Base-by-base conservation (phyloP, 2,329 filamentous ascomycete genomes). In the Rutstroemia sp. region DNA sequence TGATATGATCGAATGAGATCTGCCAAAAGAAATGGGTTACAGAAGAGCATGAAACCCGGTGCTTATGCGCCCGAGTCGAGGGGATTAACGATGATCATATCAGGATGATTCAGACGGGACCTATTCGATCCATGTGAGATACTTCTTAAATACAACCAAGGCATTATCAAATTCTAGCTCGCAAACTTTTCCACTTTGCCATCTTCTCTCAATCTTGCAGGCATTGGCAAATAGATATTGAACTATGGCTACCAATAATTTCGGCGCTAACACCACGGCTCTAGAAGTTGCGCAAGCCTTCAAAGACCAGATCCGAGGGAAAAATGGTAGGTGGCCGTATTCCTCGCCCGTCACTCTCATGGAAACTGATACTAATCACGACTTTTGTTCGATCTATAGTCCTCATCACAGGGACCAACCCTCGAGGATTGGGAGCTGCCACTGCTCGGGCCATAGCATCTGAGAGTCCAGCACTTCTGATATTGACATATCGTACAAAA, bases 201-300 rank as follows among this genome's bases (percentile, higher is more conserved):
- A 5, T 42, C 39, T 42, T 7, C 39, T 17, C 1, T 1, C 8
- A 19, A 16, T 14, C n/a, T 17, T 10, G 6, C 16, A 6, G 19
- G 7, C n/a, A 53, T 58, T 58, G 57, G 52, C 55, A 25, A 10
- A 51, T 27, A 72, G 69, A 50, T 70, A 70, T 17, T 60, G 5
- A 6, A 27, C 2, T 7, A 27, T 27, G 25, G 25, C 25, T 8
- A 27, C 73, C 58, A 58, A 71, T 23, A 63, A 70, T 19, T 74
- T 72, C 57, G 64, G 69, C 49, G 56, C 56, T 2, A 58, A 68
- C 0, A 75, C 73, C 16, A 70, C 73, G 58, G 71, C 61, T n/a
- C 52, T 70, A 8, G 71, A 74, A 21, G 72, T 75, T 12, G 71
- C 72, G 21, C 64, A 67, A 40, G 66, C 67, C 16, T 75, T 75